Evolutionary conservation across 2,329 filamentous ascomycete species (phyloP).

Genomic region (Fusarium incarnatum): DNA sequence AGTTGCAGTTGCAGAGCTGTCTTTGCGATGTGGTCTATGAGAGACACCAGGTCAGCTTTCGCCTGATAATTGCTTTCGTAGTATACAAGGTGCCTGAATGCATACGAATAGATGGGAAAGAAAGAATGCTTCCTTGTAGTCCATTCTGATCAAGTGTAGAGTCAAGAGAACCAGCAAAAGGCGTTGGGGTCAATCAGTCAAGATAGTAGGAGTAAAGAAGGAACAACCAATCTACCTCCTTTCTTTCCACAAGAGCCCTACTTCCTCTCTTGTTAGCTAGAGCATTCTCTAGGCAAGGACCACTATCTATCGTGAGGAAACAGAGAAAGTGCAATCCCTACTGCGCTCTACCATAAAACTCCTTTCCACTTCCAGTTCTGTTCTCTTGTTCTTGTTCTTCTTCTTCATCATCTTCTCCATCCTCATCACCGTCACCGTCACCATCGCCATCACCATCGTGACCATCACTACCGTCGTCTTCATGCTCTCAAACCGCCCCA

Average conservation of each 20-base stretch:
- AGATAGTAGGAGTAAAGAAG: not conserved
- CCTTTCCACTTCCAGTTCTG: not conserved
- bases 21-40: not conserved
- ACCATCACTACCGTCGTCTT: not conserved
- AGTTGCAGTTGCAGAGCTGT: not conserved
- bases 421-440: too few relatives aligned
- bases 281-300: too few relatives aligned
- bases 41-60: not conserved
- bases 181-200: not conserved
- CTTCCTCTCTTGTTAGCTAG: too few relatives aligned
- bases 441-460: too few relatives aligned
- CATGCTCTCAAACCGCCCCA: not conserved
- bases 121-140: not conserved
- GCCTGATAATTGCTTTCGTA: not conserved
- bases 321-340: not conserved
- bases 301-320: not conserved
- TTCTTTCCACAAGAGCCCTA: not conserved
- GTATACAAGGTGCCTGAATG: too few relatives aligned
- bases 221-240: not conserved
- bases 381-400: not conserved
- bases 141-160: not conserved
- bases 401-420: too few relatives aligned
- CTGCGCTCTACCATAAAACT: too few relatives aligned
- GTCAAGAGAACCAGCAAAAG: not conserved
- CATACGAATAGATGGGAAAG: not conserved